phyloP scores from a whole-genome alignment of 2,329 filamentous ascomycete species.

The Colletotrichum sublineola region DNA sequence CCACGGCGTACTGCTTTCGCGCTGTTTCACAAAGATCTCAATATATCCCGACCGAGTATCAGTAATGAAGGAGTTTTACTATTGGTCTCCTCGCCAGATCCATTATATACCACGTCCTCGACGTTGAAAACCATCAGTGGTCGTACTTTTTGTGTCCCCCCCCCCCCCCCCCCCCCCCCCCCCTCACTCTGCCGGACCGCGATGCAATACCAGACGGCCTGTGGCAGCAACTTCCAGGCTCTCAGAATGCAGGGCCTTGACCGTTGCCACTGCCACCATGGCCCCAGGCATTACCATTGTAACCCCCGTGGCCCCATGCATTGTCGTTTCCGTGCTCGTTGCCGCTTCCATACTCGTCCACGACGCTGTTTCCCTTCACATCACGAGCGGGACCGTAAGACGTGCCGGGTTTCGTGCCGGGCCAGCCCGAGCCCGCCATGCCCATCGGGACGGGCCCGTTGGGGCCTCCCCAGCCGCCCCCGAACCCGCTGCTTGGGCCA shows the following conservation, averaged over 20 bases:
- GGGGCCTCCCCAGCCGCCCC: background rate
- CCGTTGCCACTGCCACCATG: background rate
- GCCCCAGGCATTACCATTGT: background rate
- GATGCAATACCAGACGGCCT: background rate
- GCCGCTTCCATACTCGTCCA: too few species aligned
- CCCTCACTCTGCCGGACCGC: too few species aligned
- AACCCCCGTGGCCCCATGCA: background rate
- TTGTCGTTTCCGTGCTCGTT: background rate
- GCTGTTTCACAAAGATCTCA: constrained; percentile 8
- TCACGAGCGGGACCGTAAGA: background rate
- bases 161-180: too few species aligned
- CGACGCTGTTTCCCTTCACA: too few species aligned
- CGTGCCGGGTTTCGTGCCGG: background rate
- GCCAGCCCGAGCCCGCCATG: background rate
- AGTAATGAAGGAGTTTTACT: background rate
- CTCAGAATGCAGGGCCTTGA: background rate
- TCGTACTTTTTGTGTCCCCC: background rate
- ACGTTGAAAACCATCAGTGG: background rate
- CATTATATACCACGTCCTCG: background rate
- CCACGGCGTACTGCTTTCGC: background rate
- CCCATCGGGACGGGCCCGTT: background rate
- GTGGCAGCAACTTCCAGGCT: background rate
- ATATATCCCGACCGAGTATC: background rate
- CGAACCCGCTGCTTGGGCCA: background rate
- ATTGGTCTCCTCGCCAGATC: too few species aligned